Percentiles rank a stretch among this genome's conserved stretches.
Conservation (phyloP, 2,329 filamentous ascomycete genomes). For the Nigrospora oryzae region DNA sequence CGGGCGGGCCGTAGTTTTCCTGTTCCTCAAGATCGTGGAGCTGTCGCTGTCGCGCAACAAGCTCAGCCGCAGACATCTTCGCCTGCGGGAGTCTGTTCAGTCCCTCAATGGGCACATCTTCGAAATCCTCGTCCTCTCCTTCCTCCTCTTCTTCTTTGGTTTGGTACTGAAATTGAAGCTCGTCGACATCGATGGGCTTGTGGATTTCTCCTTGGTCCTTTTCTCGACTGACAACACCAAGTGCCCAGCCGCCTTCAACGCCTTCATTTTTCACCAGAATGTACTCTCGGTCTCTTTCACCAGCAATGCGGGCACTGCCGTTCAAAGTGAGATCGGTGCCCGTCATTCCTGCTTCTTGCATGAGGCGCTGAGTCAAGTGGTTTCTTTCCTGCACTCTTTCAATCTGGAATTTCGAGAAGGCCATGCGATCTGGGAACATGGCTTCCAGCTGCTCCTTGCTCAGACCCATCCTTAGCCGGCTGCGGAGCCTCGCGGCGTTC, state of each 20-base stretch:
- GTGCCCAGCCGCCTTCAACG: constrained; percentile 89
- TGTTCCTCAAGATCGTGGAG: constrained; percentile 11
- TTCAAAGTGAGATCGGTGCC: constrained; percentile 63
- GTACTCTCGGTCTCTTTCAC: constrained; percentile 88
- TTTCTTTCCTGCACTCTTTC: constrained; percentile 90
- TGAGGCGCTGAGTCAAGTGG: constrained; percentile 85
- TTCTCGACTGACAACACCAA: constrained; percentile 84
- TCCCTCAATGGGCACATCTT: constrained; percentile 87
- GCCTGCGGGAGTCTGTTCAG: constrained; percentile 72
- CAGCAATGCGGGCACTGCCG: constrained; percentile 59
- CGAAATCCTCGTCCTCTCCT: constrained; percentile 70
- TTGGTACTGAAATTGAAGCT: constrained; percentile 46
- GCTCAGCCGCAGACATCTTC: constrained; percentile 15
- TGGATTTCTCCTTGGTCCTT: constrained; percentile 71
- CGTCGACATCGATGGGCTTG: constrained; percentile 89
- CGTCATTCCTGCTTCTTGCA: constrained; percentile 89
- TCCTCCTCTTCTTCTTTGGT: constrained; percentile 49
- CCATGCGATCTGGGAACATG: constrained; percentile 98
- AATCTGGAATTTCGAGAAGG: constrained; percentile 92
- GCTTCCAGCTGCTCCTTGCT: constrained; percentile 91
- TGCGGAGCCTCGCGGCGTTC: constrained; percentile 83
- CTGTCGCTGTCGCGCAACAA: constrained; percentile 16
- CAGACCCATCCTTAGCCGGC: constrained; percentile 86
- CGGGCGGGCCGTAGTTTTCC: constrained; percentile 2
- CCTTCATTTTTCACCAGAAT: constrained; percentile 93